phyloP scores from a whole-genome alignment of 257 asterid species.

The Lithospermum erythrorhizon region DNA sequence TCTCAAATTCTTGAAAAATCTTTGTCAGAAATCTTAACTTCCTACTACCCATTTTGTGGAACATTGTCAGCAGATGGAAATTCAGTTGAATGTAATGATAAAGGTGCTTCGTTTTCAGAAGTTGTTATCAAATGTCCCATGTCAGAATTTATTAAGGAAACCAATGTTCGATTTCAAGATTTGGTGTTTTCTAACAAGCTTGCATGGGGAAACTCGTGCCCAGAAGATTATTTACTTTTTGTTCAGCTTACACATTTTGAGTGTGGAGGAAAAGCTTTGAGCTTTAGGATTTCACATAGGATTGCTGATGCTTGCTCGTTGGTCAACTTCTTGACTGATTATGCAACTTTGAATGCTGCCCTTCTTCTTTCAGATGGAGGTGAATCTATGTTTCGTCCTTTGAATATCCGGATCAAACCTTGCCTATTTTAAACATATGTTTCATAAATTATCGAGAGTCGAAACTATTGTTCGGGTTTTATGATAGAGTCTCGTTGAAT shows the following conservation, averaged over 20 bases:
- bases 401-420: too few relatives aligned
- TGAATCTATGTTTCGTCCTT: too few relatives aligned
- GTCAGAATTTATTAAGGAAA: neutral
- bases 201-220: neutral
- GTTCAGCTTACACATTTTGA: slow-evolving; percentile 1
- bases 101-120: neutral
- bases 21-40: neutral
- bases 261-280: slow-evolving; percentile 2
- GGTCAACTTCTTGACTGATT: neutral
- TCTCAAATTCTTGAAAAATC: slow-evolving; percentile 7
- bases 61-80: neutral
- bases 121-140: neutral
- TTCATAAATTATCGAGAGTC: too few relatives aligned
- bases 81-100: slow-evolving; percentile 3
- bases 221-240: neutral
- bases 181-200: neutral
- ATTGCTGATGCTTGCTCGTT: neutral
- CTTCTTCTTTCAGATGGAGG: neutral
- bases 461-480: too few relatives aligned
- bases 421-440: too few relatives aligned
- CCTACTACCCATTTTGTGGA: slow-evolving; percentile 8
- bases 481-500: too few relatives aligned
- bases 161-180: neutral
- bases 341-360: neutral
- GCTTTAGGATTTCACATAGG: neutral